Conservation (phyloP, 2,329 filamentous ascomycete genomes). For the Camillea tinctor region DNA sequence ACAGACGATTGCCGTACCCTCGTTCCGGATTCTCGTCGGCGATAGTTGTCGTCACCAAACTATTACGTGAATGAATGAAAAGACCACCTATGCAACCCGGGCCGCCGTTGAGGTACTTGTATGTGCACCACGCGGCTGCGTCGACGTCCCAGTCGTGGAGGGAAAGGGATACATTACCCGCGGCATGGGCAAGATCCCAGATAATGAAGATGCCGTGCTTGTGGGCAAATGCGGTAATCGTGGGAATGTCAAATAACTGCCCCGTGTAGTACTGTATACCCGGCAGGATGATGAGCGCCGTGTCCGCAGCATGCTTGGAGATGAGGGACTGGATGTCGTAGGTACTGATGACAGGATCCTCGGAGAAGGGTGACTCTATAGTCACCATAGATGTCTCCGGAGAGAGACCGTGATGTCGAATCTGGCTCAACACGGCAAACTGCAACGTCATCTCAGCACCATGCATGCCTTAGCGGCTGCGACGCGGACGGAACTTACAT, state of each 20-base stretch:
- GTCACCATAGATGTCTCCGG: slow-evolving; percentile 66
- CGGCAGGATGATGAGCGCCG: slow-evolving; percentile 71
- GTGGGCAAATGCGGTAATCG: slow-evolving; percentile 70
- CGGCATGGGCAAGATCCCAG: slow-evolving; percentile 80
- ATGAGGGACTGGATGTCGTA: slow-evolving; percentile 67
- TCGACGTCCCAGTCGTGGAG: slow-evolving; percentile 79
- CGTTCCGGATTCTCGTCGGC: slow-evolving; percentile 35
- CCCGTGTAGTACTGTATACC: slow-evolving; percentile 82
- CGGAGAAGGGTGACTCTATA: slow-evolving; percentile 54
- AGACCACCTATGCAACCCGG: slow-evolving; percentile 72
- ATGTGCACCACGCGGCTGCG: slow-evolving; percentile 76
- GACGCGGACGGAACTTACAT: slow-evolving; percentile 50
- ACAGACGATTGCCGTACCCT: slow-evolving; percentile 53
- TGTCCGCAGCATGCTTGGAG: slow-evolving; percentile 61
- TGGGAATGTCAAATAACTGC: slow-evolving; percentile 71
- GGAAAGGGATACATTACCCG: slow-evolving; percentile 69
- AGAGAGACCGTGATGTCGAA: slow-evolving; percentile 64
- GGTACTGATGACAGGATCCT: slow-evolving; percentile 58
- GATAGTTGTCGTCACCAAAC: slow-evolving; percentile 36
- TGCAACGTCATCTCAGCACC: slow-evolving; percentile 35
- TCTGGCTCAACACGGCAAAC: slow-evolving; percentile 77
- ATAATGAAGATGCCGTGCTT: slow-evolving; percentile 65
- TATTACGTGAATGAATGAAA: slow-evolving; percentile 70
- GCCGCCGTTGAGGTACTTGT: slow-evolving; percentile 80
- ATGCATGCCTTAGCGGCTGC: slow-evolving; percentile 6